These are phyloP conservation scores for Phlebopus sp. DNA, from an alignment of 1,284 basidiomycete genomes.

Conservation along the genomic window DNA sequence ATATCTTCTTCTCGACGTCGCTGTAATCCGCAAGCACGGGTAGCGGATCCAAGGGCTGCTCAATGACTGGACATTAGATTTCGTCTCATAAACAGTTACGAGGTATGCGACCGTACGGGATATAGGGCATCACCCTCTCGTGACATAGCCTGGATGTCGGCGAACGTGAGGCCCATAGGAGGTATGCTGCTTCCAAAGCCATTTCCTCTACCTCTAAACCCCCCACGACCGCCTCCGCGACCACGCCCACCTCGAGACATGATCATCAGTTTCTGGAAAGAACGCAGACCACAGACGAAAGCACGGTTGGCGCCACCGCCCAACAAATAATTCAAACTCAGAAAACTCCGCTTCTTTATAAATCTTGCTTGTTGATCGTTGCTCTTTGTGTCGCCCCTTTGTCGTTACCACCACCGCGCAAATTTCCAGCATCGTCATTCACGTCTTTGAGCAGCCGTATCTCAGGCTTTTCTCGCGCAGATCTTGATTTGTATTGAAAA, in stretches of 20 bases:
- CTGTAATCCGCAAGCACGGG: conserved; percentile 65
- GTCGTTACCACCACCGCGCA: conserved; percentile 20
- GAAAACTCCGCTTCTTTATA: conserved; percentile 28
- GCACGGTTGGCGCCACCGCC: conserved; percentile 15
- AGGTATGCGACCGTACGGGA: conserved; percentile 53
- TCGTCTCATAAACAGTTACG: conserved; percentile 10
- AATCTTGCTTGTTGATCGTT: neutral
- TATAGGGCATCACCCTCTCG: conserved; percentile 73
- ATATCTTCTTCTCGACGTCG: conserved; percentile 60
- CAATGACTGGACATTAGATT: conserved; percentile 22
- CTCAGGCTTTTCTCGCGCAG: neutral
- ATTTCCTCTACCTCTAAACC: conserved; percentile 50
- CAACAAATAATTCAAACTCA: conserved; percentile 18
- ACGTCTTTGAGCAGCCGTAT: neutral
- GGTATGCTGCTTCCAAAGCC: conserved; percentile 52
- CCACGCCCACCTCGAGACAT: conserved; percentile 65
- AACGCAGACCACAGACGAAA: neutral
- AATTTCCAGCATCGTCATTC: neutral
- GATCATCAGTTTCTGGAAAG: conserved; percentile 7
- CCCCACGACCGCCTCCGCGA: conserved; percentile 55
- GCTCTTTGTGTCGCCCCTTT: conserved; percentile 28
- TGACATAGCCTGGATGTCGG: conserved; percentile 72
- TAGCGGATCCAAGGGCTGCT: conserved; percentile 53
- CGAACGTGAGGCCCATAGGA: conserved; percentile 76
- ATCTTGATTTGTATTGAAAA: conserved; percentile 27